phyloP scores from a whole-genome alignment of 306 rosid species.

The Notholithocarpus densiflorus region DNA sequence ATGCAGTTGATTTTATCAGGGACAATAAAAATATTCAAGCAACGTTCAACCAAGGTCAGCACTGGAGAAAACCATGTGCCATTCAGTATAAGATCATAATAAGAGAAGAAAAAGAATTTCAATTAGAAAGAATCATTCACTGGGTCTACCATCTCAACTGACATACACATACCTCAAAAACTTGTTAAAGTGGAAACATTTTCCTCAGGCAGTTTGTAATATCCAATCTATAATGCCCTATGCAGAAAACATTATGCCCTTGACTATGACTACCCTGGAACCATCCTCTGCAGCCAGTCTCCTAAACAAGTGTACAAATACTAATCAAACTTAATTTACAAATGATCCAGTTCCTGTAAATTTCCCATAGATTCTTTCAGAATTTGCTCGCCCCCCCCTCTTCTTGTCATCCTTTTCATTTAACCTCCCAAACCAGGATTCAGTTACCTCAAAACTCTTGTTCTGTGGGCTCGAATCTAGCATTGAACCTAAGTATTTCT shows the following conservation, averaged over 20 bases:
- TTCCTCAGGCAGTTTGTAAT: slow-evolving; percentile 51
- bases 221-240: slow-evolving; percentile 48
- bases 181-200: slow-evolving; percentile 46
- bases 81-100: slow-evolving; percentile 17
- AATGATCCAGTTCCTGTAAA: slow-evolving; percentile 63
- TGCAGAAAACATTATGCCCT: slow-evolving; percentile 44
- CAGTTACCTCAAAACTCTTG: slow-evolving; percentile 38
- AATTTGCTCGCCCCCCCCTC: slow-evolving; percentile 73
- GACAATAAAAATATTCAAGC: neutral
- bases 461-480: slow-evolving; percentile 36
- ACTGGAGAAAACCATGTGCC: neutral
- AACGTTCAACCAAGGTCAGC: neutral
- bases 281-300: slow-evolving; percentile 54
- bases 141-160: slow-evolving; percentile 40
- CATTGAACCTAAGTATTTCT: slow-evolving; percentile 48
- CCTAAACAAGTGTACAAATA: slow-evolving; percentile 70
- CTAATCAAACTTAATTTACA: slow-evolving; percentile 61
- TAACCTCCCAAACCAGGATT: slow-evolving; percentile 51
- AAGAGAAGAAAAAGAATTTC: slow-evolving; percentile 19
- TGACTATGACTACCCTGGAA: slow-evolving; percentile 48
- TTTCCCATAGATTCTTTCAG: slow-evolving; percentile 73
- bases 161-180: slow-evolving; percentile 69
- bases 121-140: slow-evolving; percentile 54
- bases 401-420: slow-evolving; percentile 71
- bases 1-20: neutral